Conservation (phyloP, 768 basidiomycete genomes). For the Kwoniella dendrophila region DNA sequence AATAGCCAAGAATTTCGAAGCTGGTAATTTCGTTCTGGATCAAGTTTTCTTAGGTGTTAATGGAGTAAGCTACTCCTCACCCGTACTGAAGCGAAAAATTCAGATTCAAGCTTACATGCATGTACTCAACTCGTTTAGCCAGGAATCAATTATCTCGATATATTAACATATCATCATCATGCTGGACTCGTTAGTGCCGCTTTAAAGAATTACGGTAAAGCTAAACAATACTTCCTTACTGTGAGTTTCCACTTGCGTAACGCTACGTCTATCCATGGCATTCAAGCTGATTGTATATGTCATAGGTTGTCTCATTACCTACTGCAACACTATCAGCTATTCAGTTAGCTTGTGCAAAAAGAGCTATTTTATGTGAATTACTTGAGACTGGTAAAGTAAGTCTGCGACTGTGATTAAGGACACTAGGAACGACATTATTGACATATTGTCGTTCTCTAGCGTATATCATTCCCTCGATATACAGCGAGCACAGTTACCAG, state of each 20-base stretch:
- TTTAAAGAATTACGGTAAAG: conserved; percentile 23
- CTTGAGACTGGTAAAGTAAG: conserved; percentile 45
- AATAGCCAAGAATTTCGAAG: conserved; percentile 5
- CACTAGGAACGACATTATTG: not conserved
- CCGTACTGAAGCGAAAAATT: not conserved
- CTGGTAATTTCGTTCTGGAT: conserved; percentile 5
- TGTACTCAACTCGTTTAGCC: conserved; percentile 7
- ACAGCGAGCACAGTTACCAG: conserved; percentile 30
- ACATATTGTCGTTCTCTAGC: conserved; percentile 8
- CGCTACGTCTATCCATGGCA: no score
- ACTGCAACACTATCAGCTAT: conserved; percentile 43
- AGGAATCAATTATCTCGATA: conserved; percentile 38
- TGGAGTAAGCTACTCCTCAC: conserved; percentile 23
- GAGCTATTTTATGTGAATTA: conserved; percentile 46
- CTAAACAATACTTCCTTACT: conserved; percentile 31
- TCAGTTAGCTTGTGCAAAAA: conserved; percentile 41
- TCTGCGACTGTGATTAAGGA: not conserved
- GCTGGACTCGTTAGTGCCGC: conserved; percentile 43
- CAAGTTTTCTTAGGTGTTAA: conserved; percentile 30
- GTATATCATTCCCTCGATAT: conserved; percentile 35
- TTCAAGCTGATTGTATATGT: not conserved
- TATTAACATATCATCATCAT: conserved; percentile 49
- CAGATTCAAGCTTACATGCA: no score
- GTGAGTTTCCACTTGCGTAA: conserved; percentile 15
- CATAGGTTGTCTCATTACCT: conserved; percentile 41